These are phyloP conservation scores for Aspergillus sp. DNA, from an alignment of 2,329 filamentous ascomycete genomes.

Conservation along the genomic window DNA sequence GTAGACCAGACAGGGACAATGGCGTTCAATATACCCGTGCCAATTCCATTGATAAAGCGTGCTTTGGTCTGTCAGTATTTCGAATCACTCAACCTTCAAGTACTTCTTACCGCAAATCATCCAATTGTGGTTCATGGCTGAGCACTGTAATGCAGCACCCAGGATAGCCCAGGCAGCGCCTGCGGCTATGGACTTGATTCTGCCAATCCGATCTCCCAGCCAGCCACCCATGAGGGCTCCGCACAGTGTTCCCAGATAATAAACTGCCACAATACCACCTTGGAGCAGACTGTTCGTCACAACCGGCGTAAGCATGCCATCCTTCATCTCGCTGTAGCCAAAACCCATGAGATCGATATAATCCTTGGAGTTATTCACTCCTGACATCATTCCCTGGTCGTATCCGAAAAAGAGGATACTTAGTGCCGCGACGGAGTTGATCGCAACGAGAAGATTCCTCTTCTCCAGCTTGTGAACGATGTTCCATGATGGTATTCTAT, in stretches of 20 bases:
- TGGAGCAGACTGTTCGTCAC: slow-evolving; percentile 58
- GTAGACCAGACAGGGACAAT: slow-evolving; percentile 70
- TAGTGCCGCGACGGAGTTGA: slow-evolving; percentile 60
- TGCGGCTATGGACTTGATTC: slow-evolving; percentile 60
- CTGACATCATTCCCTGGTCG: slow-evolving; percentile 54
- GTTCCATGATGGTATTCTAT: slow-evolving; percentile 40
- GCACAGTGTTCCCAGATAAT: slow-evolving; percentile 59
- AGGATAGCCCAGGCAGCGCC: slow-evolving; percentile 55
- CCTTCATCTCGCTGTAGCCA: slow-evolving; percentile 51
- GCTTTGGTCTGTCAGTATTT: slow-evolving; percentile 29
- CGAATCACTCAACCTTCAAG: not conserved
- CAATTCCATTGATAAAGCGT: slow-evolving; percentile 59
- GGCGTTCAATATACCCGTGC: slow-evolving; percentile 65
- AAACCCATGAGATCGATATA: slow-evolving; percentile 64
- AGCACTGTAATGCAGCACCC: slow-evolving; percentile 61
- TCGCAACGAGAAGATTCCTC: slow-evolving; percentile 51
- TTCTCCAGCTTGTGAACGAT: slow-evolving; percentile 54
- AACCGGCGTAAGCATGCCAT: slow-evolving; percentile 44
- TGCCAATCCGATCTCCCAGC: slow-evolving; percentile 58
- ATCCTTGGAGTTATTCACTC: slow-evolving; percentile 61
- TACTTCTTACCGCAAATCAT: slow-evolving; percentile 59
- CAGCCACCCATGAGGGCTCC: slow-evolving; percentile 61
- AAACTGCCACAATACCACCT: slow-evolving; percentile 58
- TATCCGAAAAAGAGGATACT: slow-evolving; percentile 67
- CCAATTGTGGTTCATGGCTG: slow-evolving; percentile 62